These are phyloP conservation scores for Phytophthora capsici DNA, from an alignment of 352 stramenopile species.

Conservation along the genomic window DNA sequence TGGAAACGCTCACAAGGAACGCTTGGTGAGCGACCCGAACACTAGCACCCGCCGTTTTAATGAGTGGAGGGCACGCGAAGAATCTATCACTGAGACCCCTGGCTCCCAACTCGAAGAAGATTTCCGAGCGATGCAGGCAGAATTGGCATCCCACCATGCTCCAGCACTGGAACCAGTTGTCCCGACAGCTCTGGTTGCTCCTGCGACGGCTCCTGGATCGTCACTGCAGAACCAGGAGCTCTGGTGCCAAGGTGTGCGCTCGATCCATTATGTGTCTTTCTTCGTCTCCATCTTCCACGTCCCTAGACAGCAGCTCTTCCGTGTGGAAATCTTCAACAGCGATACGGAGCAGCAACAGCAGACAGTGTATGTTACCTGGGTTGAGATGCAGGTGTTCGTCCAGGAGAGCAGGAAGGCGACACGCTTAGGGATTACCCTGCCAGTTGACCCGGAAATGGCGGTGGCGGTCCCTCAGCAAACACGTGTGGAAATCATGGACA, in stretches of 20 bases:
- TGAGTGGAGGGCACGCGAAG: slow-evolving; percentile 37
- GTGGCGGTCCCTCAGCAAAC: slow-evolving; percentile 18
- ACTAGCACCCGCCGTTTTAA: slow-evolving; percentile 37
- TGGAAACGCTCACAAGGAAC: slow-evolving; percentile 71
- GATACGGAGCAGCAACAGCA: slow-evolving; percentile 80
- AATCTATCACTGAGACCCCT: slow-evolving; percentile 36
- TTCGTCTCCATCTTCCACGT: slow-evolving; percentile 80
- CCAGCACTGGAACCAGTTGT: slow-evolving; percentile 13
- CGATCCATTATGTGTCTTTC: slow-evolving; percentile 67
- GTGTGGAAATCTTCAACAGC: slow-evolving; percentile 82
- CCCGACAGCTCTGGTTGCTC: slow-evolving; percentile 10
- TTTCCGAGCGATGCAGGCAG: slow-evolving; percentile 45
- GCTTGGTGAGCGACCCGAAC: slow-evolving; percentile 77
- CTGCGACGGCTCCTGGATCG: slow-evolving; percentile 24
- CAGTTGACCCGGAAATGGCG: slow-evolving; percentile 25
- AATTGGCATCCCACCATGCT: slow-evolving; percentile 13
- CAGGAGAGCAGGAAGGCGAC: slow-evolving; percentile 50
- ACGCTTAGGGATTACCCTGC: slow-evolving; percentile 26
- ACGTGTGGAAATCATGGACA: slow-evolving; percentile 54
- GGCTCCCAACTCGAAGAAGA: slow-evolving; percentile 56
- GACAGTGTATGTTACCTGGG: slow-evolving; percentile 72
- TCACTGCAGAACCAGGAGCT: slow-evolving; percentile 57
- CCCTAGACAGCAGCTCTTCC: slow-evolving; percentile 66
- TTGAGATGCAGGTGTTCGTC: slow-evolving; percentile 67
- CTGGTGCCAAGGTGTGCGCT: slow-evolving; percentile 76